Conservation (phyloP, 2,329 filamentous ascomycete genomes). For the Purpureocillium takamizusanense region DNA sequence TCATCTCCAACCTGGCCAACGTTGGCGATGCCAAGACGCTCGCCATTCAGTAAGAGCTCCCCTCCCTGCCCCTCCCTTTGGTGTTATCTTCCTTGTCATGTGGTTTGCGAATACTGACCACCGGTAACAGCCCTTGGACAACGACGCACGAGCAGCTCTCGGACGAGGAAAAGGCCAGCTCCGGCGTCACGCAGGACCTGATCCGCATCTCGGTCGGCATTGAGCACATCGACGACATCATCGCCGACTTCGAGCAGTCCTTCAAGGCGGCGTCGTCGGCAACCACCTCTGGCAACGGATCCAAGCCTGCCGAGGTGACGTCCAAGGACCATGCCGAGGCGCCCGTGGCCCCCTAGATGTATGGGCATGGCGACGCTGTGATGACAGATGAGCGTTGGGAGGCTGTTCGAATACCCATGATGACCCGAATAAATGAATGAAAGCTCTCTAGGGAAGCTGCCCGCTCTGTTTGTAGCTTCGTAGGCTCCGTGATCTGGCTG, state of each 20-base stretch:
- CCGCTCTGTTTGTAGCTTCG: too few species aligned
- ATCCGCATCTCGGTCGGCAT: conserved; percentile 94
- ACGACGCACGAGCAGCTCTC: conserved; percentile 90
- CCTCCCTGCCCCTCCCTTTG: not conserved
- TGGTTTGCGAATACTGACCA: not conserved
- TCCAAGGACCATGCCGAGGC: conserved; percentile 28
- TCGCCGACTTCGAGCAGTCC: conserved; percentile 87
- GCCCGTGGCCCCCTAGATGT: conserved; percentile 17
- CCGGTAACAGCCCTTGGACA: conserved; percentile 57
- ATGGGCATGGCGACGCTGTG: not conserved
- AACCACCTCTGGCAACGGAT: conserved; percentile 20
- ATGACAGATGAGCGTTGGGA: too few species aligned
- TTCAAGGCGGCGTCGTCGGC: conserved; percentile 55
- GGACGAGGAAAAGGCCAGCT: conserved; percentile 69
- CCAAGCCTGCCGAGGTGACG: conserved; percentile 12
- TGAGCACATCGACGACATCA: conserved; percentile 96
- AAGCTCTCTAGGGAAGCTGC: not conserved
- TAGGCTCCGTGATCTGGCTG: too few species aligned
- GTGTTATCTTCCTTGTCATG: not conserved
- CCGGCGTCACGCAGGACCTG: conserved; percentile 80
- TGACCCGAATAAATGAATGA: not conserved
- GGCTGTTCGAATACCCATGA: conserved; percentile 1
- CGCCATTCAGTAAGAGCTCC: conserved; percentile 59
- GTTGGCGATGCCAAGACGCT: conserved; percentile 93
- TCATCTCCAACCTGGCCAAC: conserved; percentile 93